Evolutionary conservation across 345 rosid species (phyloP).

Genomic region (Syzygium aqueum): DNA sequence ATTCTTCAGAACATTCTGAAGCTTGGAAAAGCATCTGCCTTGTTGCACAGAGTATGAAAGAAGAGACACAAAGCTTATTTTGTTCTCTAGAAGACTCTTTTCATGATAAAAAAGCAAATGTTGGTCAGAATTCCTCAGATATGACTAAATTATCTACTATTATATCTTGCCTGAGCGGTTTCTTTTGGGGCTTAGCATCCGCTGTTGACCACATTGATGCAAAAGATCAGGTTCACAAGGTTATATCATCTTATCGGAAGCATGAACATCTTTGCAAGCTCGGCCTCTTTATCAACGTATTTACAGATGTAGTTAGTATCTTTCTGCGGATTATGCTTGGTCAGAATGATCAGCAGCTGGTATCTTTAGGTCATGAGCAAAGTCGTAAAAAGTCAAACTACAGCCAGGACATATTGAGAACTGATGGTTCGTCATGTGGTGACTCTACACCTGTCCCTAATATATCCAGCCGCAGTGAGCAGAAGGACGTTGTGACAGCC

Average conservation of each 20-base stretch:
- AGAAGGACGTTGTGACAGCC: not conserved
- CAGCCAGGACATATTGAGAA: conserved; percentile 1
- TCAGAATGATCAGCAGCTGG: conserved; percentile 20
- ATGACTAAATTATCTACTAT: conserved; percentile 36
- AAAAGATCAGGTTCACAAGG: conserved; percentile 21
- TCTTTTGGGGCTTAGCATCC: conserved; percentile 79
- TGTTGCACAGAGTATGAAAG: conserved; percentile 43
- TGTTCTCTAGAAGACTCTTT: conserved; percentile 26
- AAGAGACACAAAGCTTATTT: conserved; percentile 40
- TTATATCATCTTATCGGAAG: conserved; percentile 24
- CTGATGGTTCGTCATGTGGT: conserved; percentile 2
- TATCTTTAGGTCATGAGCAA: conserved; percentile 14
- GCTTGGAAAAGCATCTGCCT: conserved; percentile 30
- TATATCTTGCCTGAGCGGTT: conserved; percentile 65
- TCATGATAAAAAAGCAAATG: conserved; percentile 13
- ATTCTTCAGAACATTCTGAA: conserved; percentile 19
- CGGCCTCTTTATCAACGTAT: conserved; percentile 18
- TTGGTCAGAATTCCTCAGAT: conserved; percentile 17
- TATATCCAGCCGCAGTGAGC: not conserved
- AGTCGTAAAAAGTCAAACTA: conserved; percentile 6
- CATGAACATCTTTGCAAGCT: conserved; percentile 29
- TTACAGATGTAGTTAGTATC: conserved; percentile 32
- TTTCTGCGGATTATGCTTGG: conserved; percentile 26
- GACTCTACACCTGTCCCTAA: not conserved
- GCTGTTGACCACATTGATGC: conserved; percentile 26